Evolutionary conservation across 257 asterid species (phyloP), one percentile per base, ranked within the genome.

Genomic region (Capsicum rhomboideum): DNA sequence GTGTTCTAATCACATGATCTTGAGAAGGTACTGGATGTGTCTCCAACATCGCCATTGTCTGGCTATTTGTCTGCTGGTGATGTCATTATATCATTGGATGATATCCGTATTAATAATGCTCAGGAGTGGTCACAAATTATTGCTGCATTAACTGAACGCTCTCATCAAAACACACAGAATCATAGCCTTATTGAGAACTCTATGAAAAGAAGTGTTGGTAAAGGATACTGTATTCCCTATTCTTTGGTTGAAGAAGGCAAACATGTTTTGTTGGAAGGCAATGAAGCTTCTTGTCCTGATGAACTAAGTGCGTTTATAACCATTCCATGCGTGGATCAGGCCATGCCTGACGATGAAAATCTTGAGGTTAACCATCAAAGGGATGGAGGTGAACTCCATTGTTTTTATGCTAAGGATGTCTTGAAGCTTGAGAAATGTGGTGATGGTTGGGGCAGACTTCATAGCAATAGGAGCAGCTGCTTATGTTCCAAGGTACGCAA

Each of bases 331-430:
- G 55, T 82, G 82, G 86, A 86, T 85, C 61, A 85, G 84, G 84
- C 80, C 77, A 69, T 58, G 64, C 71, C 80, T 52, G 86, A 54
- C 42, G 86, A 86, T 85, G 87, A 20, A 66, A 83, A 58, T 84
- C 52, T 55, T 55, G 84, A 84, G 80, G 87, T 80, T 54, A 78
- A 80, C 82, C 83, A 78, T 84, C 86, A 63, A 16, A 72, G 84
- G 59, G 84, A 63, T 82, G 81, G 87, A 75, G 88, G 86, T 72
- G 82, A 46, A 77, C 61, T 88, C 78, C 86, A 75, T 50, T 96
- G 99, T 88, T 84, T 96, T 88, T 88, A 88, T 89, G 96, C 97
- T n/a, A 89, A 89, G 86, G 94, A 93, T 89, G 88, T 96, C 68
- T 82, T 93, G 50, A 89, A 92, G 91, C 92, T 91, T 56, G 88